A percentile compares a stretch with the other conserved stretches of the same genome.
These are phyloP conservation scores for Theileria sp. DNA, from an alignment of 169 alveolate genomes.

Conservation along the genomic window DNA sequence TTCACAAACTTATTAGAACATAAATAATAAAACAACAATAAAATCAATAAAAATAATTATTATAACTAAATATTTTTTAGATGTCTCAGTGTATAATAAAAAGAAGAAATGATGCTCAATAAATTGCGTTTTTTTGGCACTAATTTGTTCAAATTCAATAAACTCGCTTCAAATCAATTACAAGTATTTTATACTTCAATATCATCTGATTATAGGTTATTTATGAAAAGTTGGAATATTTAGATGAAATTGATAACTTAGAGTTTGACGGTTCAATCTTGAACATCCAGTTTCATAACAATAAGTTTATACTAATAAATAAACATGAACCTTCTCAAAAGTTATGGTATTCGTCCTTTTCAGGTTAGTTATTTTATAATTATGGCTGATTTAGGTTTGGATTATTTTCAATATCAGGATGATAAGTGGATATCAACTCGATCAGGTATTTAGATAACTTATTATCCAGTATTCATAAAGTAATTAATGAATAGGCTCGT, in stretches of 20 bases:
- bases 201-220: conserved; percentile 9
- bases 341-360: conserved; percentile 60
- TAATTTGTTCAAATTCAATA: conserved; percentile 47
- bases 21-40: background rate
- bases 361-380: background rate
- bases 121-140: conserved; percentile 7
- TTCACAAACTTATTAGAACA: background rate
- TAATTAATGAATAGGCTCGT: background rate
- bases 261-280: conserved; percentile 60
- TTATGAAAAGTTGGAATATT: conserved; percentile 44
- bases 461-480: background rate
- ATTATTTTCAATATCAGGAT: conserved; percentile 37
- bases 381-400: conserved; percentile 31
- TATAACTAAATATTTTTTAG: background rate
- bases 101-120: conserved; percentile 21
- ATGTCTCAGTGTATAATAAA: conserved; percentile 6
- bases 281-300: conserved; percentile 36
- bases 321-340: conserved; percentile 66
- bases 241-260: conserved; percentile 44
- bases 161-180: conserved; percentile 46
- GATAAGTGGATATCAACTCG: conserved; percentile 56
- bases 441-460: conserved; percentile 23
- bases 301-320: conserved; percentile 47
- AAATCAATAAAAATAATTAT: too few species aligned
- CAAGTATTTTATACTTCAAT: conserved; percentile 18